These are phyloP conservation scores for Beauveria varroae DNA, from an alignment of 2,329 filamentous ascomycete species.

Conservation along the genomic window DNA sequence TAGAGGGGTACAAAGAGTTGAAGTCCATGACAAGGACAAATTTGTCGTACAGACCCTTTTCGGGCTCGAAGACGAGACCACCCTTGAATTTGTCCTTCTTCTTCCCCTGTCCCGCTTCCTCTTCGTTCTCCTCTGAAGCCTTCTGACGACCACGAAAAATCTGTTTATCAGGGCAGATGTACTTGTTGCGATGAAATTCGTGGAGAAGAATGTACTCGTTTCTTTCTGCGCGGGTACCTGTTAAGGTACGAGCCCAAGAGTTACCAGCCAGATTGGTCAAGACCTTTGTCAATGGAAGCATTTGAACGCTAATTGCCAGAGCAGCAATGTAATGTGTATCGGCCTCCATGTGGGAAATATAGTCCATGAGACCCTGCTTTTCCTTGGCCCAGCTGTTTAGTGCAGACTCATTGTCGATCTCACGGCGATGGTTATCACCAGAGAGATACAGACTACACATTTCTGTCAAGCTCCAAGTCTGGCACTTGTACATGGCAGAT, in stretches of 20 bases:
- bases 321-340: constrained; percentile 96
- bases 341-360: constrained; percentile 85
- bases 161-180: constrained; percentile 95
- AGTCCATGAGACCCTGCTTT: constrained; percentile 83
- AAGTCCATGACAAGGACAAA: constrained; percentile 99
- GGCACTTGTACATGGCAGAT: constrained; percentile 93
- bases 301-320: constrained; percentile 78
- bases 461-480: constrained; percentile 95
- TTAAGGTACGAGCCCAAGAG: constrained; percentile 93
- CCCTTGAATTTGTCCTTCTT: constrained; percentile 99
- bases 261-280: constrained; percentile 95
- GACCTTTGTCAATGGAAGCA: constrained; percentile 89
- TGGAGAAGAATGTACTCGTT: constrained; percentile 99
- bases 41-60: constrained; percentile 96
- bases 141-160: constrained; percentile 69
- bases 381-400: constrained; percentile 74
- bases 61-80: constrained; percentile 94
- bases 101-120: constrained; percentile 67
- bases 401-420: constrained; percentile 82
- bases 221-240: constrained; percentile 89
- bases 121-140: constrained; percentile 63
- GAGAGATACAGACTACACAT: constrained; percentile 91
- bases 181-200: constrained; percentile 94
- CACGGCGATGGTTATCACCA: constrained; percentile 63
- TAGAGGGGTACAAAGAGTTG: constrained; percentile 96